Evolutionary conservation across 352 stramenopile genomes (phyloP), one percentile per base, ranked within the genome.

Genomic region (Nothophytophthora sp.): DNA sequence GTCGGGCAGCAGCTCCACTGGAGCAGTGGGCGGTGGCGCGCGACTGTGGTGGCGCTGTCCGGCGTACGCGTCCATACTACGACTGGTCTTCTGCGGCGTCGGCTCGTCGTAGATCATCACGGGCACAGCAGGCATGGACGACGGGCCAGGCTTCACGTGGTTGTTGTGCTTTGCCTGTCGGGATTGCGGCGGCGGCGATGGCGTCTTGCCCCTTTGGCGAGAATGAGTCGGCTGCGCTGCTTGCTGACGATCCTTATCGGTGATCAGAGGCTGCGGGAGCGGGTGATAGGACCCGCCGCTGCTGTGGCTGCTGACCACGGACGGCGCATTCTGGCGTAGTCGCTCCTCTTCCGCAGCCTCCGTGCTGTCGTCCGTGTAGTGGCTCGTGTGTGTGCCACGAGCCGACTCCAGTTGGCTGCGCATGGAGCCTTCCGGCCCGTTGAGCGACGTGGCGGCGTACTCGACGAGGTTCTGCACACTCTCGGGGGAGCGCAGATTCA

Each of bases 401-500:
- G 48, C 46, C 25, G 43, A 61, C 19, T 44, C 53, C 27, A 49
- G 29, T 44, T 64, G 56, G 22, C 54, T 63, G 16, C 51, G 43
- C 22, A 55, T 33, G 15, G 41, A 65, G 33, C 49, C 51, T 3
- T 70, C 63, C 4, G 46, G 33, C 0, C 54, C 53, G n/a, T 58
- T 67, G 32, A 73, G 63, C 10, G 63, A 72, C 16, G 58, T 42
- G 22, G 67, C 64, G 19, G 67, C 67, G 24, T 78, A 73, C 36
- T 77, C 58, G 29, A 62, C 68, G 19, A 63, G 58, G 53, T 76
- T 84, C 53, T 64, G 52, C 30, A 65, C 57, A 20, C 57, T 70
- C 37, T 79, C 57, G 4, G 74, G 72, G 29, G 82, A 70, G 32
- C 79, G 79, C 39, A 87, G 53, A 39, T 83, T 73, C 23, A 87